Conservation (phyloP, 768 basidiomycete species). For the Dioszegia hungarica region DNA sequence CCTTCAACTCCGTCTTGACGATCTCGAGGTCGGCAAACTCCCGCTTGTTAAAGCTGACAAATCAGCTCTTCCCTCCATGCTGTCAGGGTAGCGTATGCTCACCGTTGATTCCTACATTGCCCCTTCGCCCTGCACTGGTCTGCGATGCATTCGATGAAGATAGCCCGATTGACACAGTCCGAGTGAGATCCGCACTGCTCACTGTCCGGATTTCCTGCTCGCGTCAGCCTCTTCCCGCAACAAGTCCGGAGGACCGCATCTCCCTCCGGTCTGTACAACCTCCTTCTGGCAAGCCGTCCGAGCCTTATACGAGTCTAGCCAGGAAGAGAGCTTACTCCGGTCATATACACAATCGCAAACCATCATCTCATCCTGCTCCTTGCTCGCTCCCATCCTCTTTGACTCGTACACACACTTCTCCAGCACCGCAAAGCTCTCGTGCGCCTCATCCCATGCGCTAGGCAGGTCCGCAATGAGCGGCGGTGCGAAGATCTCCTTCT, state of each 20-base stretch:
- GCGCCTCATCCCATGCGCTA: slow-evolving; percentile 66
- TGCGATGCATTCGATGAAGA: slow-evolving; percentile 91
- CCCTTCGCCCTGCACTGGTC: slow-evolving; percentile 78
- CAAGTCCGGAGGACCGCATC: background rate
- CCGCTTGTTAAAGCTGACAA: slow-evolving; percentile 71
- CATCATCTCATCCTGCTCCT: slow-evolving; percentile 87
- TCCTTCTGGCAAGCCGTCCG: no score
- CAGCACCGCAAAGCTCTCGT: slow-evolving; percentile 69
- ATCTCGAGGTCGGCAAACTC: slow-evolving; percentile 83
- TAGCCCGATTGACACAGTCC: slow-evolving; percentile 94
- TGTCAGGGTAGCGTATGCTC: slow-evolving; percentile 27
- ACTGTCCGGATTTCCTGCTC: slow-evolving; percentile 56
- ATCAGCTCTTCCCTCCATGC: background rate
- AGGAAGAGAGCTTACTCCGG: slow-evolving; percentile 60
- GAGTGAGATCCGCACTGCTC: slow-evolving; percentile 78
- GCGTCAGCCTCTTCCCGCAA: slow-evolving; percentile 33
- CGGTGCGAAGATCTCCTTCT: slow-evolving; percentile 4
- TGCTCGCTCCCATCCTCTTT: slow-evolving; percentile 76
- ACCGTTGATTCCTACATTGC: slow-evolving; percentile 93
- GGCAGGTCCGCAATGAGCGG: slow-evolving; percentile 73
- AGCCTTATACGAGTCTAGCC: background rate
- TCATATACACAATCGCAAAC: slow-evolving; percentile 87
- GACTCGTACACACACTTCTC: slow-evolving; percentile 78
- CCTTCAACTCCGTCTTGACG: slow-evolving; percentile 90
- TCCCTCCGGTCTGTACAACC: background rate